phyloP scores from a whole-genome alignment of 2,329 filamentous ascomycete genomes.

The Aspergillus sp. region DNA sequence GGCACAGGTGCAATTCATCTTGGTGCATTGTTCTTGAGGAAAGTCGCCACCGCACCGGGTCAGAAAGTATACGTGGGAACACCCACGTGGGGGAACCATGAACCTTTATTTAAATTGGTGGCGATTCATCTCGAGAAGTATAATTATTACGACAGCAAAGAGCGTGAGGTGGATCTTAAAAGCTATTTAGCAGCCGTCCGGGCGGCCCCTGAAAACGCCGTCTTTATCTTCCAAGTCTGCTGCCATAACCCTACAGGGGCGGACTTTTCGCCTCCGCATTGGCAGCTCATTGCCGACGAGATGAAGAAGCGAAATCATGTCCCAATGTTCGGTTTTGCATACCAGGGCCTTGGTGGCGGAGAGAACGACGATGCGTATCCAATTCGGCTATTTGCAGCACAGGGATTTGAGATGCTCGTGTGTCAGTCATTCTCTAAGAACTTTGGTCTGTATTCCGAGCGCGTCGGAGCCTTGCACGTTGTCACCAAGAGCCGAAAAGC shows the following conservation, averaged over 20 bases:
- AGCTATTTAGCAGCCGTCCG: background rate
- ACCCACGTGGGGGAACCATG: slow-evolving; percentile 96
- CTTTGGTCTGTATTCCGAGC: slow-evolving; percentile 81
- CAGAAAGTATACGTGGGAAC: slow-evolving; percentile 73
- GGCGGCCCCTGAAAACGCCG: slow-evolving; percentile 66
- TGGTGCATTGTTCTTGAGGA: slow-evolving; percentile 14
- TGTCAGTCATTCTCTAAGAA: slow-evolving; percentile 56
- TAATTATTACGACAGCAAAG: slow-evolving; percentile 16
- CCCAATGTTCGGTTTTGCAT: slow-evolving; percentile 90
- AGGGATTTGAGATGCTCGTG: slow-evolving; percentile 31
- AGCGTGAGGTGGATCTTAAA: slow-evolving; percentile 16
- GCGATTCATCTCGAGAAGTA: slow-evolving; percentile 61
- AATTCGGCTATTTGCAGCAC: slow-evolving; percentile 71
- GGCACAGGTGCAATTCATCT: slow-evolving; percentile 59
- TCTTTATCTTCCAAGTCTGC: slow-evolving; percentile 84
- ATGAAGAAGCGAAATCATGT: slow-evolving; percentile 74
- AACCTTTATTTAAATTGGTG: slow-evolving; percentile 92
- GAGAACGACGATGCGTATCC: slow-evolving; percentile 75
- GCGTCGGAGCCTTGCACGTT: slow-evolving; percentile 79
- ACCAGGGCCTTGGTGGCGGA: slow-evolving; percentile 75
- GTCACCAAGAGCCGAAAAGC: background rate
- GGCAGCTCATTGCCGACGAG: slow-evolving; percentile 74
- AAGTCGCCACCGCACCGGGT: slow-evolving; percentile 1
- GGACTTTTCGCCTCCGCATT: slow-evolving; percentile 80
- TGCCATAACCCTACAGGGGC: slow-evolving; percentile 95